Evolutionary conservation across 768 basidiomycete species (phyloP), one percentile per base, ranked within the genome.

Genomic region (Boletus rex-veris): DNA sequence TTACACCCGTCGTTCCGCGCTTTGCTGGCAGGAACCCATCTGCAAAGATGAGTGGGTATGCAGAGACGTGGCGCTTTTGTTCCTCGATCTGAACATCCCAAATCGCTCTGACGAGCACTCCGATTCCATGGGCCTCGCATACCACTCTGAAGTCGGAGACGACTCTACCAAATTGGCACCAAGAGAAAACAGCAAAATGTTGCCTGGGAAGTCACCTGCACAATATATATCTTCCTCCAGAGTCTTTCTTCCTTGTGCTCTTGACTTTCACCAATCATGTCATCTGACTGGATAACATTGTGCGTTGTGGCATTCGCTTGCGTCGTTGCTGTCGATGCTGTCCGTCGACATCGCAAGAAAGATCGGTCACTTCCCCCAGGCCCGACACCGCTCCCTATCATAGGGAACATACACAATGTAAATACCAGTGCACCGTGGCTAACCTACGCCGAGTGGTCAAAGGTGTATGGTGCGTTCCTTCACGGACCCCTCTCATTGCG

Each of bases 361-460:
- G 14, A 30, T 31, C 48, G 5, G 9, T 21, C 43, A 11, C 30
- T 16, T 40, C 1, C 52, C 14, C 60, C 60, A 4, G 60, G 50
- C 7, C 61, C 57, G 18, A 42, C 48, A 31, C 45, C 60, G 2
- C 30, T 51, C 14, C 51, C 63, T 35, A 50, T 64, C 39, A 45
- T 62, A 45, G 63, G 63, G 26, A 61, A 64, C 40, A 30, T 58
- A 15, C 41, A 42, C 21, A 37, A 43, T 10, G 10, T 64, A 33
- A 45, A 61, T 26, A 16, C 33, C 19, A 50, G 24, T 1, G 31
- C 46, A 9, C 60, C 58, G 0, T 64, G 52, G 56, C 35, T 58
- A 14, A 61, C 59, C 21, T 58, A 61, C 14, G 39, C 54, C 9
- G 39, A 55, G 11, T 61, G 62, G 62, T 45, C 50, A 9, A 58